phyloP scores from a whole-genome alignment of 2,329 filamentous ascomycete species.

The Pestalotiopsis sp. region DNA sequence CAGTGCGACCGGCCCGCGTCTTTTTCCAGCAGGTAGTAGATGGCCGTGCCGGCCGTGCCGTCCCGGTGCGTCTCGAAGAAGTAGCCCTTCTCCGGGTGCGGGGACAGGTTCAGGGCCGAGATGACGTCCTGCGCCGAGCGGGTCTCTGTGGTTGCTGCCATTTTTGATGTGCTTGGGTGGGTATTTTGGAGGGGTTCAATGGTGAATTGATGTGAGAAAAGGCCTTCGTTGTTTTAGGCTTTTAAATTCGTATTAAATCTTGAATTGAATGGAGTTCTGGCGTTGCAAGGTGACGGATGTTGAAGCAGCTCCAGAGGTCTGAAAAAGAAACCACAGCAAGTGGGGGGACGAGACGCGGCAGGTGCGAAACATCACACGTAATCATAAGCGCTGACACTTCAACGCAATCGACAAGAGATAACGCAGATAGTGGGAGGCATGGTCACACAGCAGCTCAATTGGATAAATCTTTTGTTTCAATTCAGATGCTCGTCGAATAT shows the following conservation, averaged over 20 bases:
- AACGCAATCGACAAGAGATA: background rate
- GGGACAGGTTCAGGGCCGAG: conserved; percentile 41
- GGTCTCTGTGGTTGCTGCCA: conserved; percentile 21
- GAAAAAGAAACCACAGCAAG: background rate
- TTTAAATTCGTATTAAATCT: background rate
- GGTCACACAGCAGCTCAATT: background rate
- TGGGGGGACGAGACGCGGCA: background rate
- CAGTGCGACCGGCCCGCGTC: conserved; percentile 45
- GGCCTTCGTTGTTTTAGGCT: background rate
- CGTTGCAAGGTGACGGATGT: background rate
- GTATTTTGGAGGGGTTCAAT: background rate
- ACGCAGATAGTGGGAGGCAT: background rate
- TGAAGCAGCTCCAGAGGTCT: background rate
- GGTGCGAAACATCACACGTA: background rate
- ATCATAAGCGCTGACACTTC: background rate
- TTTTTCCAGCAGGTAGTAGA: conserved; percentile 56
- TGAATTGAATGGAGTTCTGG: no score
- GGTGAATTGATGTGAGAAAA: background rate
- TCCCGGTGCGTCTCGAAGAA: conserved; percentile 51
- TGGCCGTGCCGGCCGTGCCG: conserved; percentile 47
- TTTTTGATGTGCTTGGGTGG: background rate
- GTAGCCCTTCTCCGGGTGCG: conserved; percentile 53
- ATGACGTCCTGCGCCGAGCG: conserved; percentile 48
- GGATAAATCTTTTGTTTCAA: background rate
- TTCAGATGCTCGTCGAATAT: background rate